These are phyloP conservation scores for Symbiodinium pilosum DNA, from an alignment of 73 alveolate species.

Conservation along the genomic window DNA sequence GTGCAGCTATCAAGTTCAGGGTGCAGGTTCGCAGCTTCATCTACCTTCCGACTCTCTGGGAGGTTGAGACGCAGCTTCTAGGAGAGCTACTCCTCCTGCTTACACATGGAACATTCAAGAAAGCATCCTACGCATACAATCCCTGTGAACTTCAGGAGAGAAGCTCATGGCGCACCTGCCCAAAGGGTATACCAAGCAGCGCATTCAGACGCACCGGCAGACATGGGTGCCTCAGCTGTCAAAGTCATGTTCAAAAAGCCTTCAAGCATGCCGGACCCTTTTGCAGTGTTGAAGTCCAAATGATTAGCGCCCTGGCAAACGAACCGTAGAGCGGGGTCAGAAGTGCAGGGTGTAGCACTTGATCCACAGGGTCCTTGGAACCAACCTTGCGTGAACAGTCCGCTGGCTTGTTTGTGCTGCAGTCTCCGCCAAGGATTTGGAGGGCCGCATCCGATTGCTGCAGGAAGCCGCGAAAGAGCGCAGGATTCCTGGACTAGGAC, in stretches of 20 bases:
- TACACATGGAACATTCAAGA: no score
- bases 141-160: conserved; percentile 30
- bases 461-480: conserved; percentile 58
- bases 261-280: no score
- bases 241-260: no score
- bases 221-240: conserved; percentile 21
- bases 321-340: no score
- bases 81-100: not conserved
- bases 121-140: not conserved
- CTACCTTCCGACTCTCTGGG: conserved; percentile 58
- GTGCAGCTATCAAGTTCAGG: conserved; percentile 54
- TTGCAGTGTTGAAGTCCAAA: no score
- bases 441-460: conserved; percentile 56
- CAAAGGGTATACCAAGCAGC: conserved; percentile 49
- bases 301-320: no score
- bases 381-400: no score
- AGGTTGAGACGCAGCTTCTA: conserved; percentile 58
- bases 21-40: conserved; percentile 14
- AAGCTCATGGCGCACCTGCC: conserved; percentile 79
- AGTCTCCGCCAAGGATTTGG: conserved; percentile 35
- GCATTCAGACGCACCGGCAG: conserved; percentile 56
- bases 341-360: no score
- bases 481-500: conserved; percentile 23
- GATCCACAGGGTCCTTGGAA: not conserved
- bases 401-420: no score